A percentile compares a stretch with the other conserved stretches of the same genome.
Evolutionary conservation across 768 basidiomycete species (phyloP).

Genomic region (Lentinula boryana): DNA sequence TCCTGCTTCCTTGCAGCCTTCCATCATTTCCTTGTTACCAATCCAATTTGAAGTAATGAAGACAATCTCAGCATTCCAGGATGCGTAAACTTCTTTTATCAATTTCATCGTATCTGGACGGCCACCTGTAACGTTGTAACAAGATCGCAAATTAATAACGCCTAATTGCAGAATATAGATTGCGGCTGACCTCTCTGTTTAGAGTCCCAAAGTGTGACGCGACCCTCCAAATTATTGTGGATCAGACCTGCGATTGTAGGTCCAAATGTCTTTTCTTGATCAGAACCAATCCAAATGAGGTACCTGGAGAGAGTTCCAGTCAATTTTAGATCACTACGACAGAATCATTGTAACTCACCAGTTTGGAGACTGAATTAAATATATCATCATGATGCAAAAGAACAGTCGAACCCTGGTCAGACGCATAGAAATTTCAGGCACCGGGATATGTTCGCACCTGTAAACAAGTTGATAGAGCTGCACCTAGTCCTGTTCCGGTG

Average conservation of each 20-base stretch:
- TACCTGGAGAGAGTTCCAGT: conserved; percentile 40
- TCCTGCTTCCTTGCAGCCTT: conserved; percentile 66
- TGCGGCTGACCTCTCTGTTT: conserved; percentile 48
- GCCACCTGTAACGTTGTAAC: conserved; percentile 33
- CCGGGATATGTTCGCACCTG: conserved; percentile 45
- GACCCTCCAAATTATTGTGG: conserved; percentile 58
- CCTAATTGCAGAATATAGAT: neutral
- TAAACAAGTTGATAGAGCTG: conserved; percentile 74
- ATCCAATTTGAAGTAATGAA: conserved; percentile 79
- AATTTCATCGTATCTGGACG: conserved; percentile 78
- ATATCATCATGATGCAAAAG: neutral
- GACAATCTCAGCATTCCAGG: conserved; percentile 79
- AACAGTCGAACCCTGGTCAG: conserved; percentile 1
- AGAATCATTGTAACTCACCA: conserved; percentile 27
- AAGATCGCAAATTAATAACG: neutral
- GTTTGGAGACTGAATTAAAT: conserved; percentile 32
- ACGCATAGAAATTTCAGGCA: neutral
- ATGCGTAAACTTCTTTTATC: conserved; percentile 63
- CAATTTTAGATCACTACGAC: neutral
- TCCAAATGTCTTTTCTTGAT: conserved; percentile 83
- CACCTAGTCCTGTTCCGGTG: conserved; percentile 80
- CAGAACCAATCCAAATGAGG: conserved; percentile 80
- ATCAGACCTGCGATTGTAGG: conserved; percentile 74
- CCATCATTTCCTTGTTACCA: conserved; percentile 79
- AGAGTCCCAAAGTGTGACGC: conserved; percentile 74